Percentiles rank a stretch among this genome's conserved stretches.
Evolutionary conservation across 2,329 filamentous ascomycete genomes (phyloP).

Genomic region (Thyridium curvatum): DNA sequence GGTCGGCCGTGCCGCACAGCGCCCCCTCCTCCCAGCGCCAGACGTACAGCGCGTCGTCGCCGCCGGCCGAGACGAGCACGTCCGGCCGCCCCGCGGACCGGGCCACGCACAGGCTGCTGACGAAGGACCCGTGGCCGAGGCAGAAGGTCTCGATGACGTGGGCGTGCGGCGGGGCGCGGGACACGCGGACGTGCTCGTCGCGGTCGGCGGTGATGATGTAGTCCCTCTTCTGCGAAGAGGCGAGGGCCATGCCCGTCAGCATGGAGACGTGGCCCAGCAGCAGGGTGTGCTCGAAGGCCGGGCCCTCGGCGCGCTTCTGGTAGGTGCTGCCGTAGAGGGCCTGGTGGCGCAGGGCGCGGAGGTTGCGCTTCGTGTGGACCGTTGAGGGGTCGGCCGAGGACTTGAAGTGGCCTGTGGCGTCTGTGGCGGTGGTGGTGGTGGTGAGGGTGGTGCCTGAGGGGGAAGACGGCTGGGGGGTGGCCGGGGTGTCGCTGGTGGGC

Average conservation of each 20-base stretch:
- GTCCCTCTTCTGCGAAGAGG: constrained; percentile 26
- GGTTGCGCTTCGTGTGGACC: constrained; percentile 60
- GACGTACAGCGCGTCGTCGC: constrained; percentile 69
- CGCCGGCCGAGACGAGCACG: constrained; percentile 79
- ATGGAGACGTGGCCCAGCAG: constrained; percentile 93
- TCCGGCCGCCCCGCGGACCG: constrained; percentile 42
- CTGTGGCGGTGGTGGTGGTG: constrained; percentile 2
- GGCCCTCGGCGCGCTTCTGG: constrained; percentile 22
- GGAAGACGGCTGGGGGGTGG: too few species aligned
- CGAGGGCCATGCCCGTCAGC: constrained; percentile 68
- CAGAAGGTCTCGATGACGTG: constrained; percentile 88
- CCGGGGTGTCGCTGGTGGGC: constrained; percentile 13
- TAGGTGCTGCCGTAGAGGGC: constrained; percentile 14
- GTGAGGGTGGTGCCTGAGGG: constrained; percentile 32
- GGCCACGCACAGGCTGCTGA: constrained; percentile 64
- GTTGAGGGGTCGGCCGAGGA: constrained; percentile 52
- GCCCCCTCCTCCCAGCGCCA: constrained; percentile 71
- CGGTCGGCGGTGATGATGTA: constrained; percentile 53
- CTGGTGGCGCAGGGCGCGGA: constrained; percentile 53
- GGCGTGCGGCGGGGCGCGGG: constrained; percentile 62
- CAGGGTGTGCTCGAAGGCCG: constrained; percentile 66
- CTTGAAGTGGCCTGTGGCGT: constrained; percentile 21
- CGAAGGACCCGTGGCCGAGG: constrained; percentile 79
- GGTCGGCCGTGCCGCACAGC: constrained; percentile 46
- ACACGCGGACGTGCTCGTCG: constrained; percentile 78